Conservation (phyloP, 108 stramenopile genomes). For the Mayamaea pseudoterrestris region DNA sequence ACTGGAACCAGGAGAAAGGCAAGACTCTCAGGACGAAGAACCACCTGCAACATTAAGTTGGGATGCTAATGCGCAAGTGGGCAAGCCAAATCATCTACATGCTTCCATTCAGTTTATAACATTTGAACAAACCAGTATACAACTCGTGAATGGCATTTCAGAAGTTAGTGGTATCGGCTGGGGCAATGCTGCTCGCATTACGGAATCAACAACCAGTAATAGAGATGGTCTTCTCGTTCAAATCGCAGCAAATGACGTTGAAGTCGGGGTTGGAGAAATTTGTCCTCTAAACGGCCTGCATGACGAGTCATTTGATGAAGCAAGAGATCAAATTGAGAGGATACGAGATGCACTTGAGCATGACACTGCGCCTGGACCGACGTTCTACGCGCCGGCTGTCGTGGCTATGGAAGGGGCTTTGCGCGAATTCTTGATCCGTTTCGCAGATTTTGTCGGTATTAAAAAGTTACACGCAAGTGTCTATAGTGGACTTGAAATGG, state of each 20-base stretch:
- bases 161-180: slow-evolving; percentile 64
- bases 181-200: slow-evolving; percentile 39
- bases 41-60: too few relatives aligned
- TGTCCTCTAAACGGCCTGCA: slow-evolving; percentile 66
- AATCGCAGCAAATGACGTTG: slow-evolving; percentile 33
- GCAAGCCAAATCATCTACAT: too few relatives aligned
- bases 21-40: too few relatives aligned
- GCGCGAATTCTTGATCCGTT: too few relatives aligned
- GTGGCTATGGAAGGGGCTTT: slow-evolving; percentile 49
- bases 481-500: slow-evolving; percentile 71
- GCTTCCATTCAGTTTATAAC: too few relatives aligned
- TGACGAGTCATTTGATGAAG: slow-evolving; percentile 46
- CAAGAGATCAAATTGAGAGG: slow-evolving; percentile 28
- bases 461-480: slow-evolving; percentile 27
- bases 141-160: too few relatives aligned
- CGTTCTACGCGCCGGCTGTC: slow-evolving; percentile 26
- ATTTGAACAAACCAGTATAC: too few relatives aligned
- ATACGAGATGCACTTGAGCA: slow-evolving; percentile 22
- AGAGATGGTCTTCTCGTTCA: slow-evolving; percentile 60
- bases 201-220: slow-evolving; percentile 10
- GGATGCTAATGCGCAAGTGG: too few relatives aligned
- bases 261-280: slow-evolving; percentile 74
- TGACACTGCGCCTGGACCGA: too few relatives aligned
- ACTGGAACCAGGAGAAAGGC: too few relatives aligned
- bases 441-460: too few relatives aligned